These are phyloP conservation scores for Hypoxylon lenormandii DNA, from an alignment of 495 filamentous ascomycete species.

Conservation along the genomic window DNA sequence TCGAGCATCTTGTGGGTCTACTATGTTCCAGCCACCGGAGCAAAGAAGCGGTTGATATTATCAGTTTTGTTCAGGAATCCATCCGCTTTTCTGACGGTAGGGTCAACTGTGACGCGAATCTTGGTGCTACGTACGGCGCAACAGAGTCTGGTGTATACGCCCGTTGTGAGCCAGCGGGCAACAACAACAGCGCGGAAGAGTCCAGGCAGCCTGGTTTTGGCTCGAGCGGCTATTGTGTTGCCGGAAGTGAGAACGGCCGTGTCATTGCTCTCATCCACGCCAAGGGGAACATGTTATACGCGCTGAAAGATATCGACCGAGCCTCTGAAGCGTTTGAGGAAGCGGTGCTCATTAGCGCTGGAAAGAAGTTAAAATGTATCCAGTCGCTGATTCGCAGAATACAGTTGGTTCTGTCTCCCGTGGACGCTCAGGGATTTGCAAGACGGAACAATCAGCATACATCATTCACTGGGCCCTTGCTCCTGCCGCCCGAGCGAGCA, in stretches of 20 bases:
- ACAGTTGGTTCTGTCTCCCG: conserved; percentile 73
- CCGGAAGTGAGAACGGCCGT: conserved; percentile 89
- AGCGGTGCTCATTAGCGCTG: conserved; percentile 88
- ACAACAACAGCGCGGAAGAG: conserved; percentile 63
- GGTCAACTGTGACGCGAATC: conserved; percentile 8
- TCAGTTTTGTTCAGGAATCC: conserved; percentile 85
- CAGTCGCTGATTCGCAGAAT: conserved; percentile 84
- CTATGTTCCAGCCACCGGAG: conserved; percentile 84
- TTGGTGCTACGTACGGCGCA: conserved; percentile 8
- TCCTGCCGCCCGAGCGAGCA: conserved; percentile 85
- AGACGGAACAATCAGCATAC: conserved; percentile 36
- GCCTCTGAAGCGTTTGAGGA: conserved; percentile 95
- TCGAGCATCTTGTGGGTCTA: conserved; percentile 92
- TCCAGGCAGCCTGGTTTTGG: conserved; percentile 71
- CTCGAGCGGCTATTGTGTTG: conserved; percentile 85
- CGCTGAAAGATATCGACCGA: conserved; percentile 82
- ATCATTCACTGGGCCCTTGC: conserved; percentile 62
- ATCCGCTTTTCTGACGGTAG: conserved; percentile 63
- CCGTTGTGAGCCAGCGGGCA: conserved; percentile 23
- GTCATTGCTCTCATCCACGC: conserved; percentile 93
- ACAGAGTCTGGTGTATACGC: conserved; percentile 14
- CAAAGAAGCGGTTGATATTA: conserved; percentile 87
- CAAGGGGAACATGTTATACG: conserved; percentile 98
- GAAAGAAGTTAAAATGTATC: conserved; percentile 76
- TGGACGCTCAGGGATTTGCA: conserved; percentile 50